Evolutionary conservation across 2,329 filamentous ascomycete genomes (phyloP).

Genomic region (Fusarium multiceps): DNA sequence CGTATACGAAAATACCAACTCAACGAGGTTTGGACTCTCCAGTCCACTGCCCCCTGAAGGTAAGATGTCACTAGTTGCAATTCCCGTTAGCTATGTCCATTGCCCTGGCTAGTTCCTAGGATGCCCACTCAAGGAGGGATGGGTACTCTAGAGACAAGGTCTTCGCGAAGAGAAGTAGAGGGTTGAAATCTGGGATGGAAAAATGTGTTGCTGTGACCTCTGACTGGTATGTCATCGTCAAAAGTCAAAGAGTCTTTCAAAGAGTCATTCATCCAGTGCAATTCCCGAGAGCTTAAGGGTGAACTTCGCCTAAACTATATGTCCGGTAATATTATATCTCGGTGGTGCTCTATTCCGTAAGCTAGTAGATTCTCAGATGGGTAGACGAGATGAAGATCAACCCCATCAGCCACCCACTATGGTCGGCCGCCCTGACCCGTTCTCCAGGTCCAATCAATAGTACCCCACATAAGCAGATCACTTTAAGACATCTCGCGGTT

Average conservation of each 20-base stretch:
- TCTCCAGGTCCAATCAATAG: background rate
- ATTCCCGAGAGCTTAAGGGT: background rate
- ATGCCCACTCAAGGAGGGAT: too few relatives aligned
- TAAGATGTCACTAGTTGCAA: too few relatives aligned
- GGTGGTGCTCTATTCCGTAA: background rate
- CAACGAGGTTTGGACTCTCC: too few relatives aligned
- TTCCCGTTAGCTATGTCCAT: too few relatives aligned
- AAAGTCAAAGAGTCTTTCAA: background rate
- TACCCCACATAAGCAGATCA: background rate
- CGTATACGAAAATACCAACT: too few relatives aligned
- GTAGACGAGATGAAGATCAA: background rate
- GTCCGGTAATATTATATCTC: background rate
- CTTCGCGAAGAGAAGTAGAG: too few relatives aligned
- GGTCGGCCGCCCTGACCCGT: background rate
- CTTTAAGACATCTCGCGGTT: background rate
- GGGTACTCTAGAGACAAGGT: too few relatives aligned
- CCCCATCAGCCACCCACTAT: background rate
- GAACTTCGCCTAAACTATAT: background rate
- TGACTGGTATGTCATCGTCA: too few relatives aligned
- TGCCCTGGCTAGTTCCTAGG: too few relatives aligned
- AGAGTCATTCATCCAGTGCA: background rate
- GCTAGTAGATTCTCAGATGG: background rate
- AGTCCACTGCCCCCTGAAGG: too few relatives aligned
- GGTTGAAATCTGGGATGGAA: too few relatives aligned
- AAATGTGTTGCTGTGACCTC: too few relatives aligned